Percentiles rank a stretch among this genome's conserved stretches.
Evolutionary conservation across 345 rosid species (phyloP).

Genomic region (Carallia pectinifolia): DNA sequence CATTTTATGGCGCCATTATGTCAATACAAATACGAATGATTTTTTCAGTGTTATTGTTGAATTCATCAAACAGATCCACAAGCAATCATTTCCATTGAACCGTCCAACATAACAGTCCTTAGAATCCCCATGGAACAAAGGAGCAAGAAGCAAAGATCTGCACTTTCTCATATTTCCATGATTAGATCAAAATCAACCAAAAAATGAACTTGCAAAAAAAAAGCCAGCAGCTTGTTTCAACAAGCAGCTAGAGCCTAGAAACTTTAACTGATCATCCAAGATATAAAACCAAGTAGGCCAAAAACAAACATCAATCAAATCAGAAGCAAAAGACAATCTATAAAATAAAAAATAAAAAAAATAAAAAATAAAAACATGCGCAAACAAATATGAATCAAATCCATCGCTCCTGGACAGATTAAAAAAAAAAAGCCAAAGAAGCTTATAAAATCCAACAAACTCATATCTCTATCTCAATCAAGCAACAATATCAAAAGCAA

Average conservation of each 20-base stretch:
- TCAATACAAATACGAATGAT: no score
- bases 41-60: no score
- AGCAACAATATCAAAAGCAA: not conserved
- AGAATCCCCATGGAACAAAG: no score
- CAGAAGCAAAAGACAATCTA: not conserved
- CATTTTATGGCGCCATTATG: no score
- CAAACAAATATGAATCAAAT: not conserved
- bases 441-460: not conserved
- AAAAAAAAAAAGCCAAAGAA: not conserved
- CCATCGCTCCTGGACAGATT: not conserved
- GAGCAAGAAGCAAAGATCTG: no score
- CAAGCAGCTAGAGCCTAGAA: not conserved
- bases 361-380: not conserved
- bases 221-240: not conserved
- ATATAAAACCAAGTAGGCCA: not conserved
- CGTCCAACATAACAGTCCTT: no score
- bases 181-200: not conserved
- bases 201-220: not conserved
- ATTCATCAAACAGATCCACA: no score
- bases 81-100: no score
- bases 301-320: not conserved
- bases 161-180: no score
- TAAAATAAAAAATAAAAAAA: no score
- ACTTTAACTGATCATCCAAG: not conserved
- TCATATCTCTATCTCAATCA: not conserved